These are phyloP conservation scores for Triadica sebifera DNA, from an alignment of 345 rosid genomes.

Conservation along the genomic window DNA sequence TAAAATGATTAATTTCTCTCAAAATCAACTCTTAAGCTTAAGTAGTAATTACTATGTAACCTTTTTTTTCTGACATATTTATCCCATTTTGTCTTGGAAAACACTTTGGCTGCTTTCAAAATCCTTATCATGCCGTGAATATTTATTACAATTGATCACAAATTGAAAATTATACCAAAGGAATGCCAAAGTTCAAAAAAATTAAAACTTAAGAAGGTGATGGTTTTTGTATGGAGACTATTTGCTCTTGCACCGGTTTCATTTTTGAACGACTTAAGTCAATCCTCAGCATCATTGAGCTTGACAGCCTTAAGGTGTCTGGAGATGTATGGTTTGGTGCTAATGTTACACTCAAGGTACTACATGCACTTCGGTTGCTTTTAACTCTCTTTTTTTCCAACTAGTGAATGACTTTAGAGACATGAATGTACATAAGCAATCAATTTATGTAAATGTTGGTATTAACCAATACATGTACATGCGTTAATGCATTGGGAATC, in stretches of 20 bases:
- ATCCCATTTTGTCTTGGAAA: no score
- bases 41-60: no score
- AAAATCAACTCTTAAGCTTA: no score
- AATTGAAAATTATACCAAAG: no score
- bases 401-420: background rate
- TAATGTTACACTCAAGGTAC: constrained; percentile 77
- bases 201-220: constrained; percentile 92
- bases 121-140: no score
- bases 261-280: constrained; percentile 63
- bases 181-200: constrained; percentile 30
- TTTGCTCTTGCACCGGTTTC: no score
- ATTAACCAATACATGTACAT: background rate
- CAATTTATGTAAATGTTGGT: background rate
- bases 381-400: background rate
- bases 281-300: constrained; percentile 87
- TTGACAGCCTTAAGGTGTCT: constrained; percentile 83
- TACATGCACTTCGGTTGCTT: background rate
- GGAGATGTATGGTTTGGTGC: constrained; percentile 94
- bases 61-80: no score
- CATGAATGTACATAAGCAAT: background rate
- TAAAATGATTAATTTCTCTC: no score
- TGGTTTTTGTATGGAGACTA: background rate
- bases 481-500: background rate
- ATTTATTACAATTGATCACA: no score
- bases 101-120: constrained; percentile 27